Percentiles rank a stretch among this genome's conserved stretches.
phyloP scores from a whole-genome alignment of 75 land plant genomes.

The Picea sitchensis region DNA sequence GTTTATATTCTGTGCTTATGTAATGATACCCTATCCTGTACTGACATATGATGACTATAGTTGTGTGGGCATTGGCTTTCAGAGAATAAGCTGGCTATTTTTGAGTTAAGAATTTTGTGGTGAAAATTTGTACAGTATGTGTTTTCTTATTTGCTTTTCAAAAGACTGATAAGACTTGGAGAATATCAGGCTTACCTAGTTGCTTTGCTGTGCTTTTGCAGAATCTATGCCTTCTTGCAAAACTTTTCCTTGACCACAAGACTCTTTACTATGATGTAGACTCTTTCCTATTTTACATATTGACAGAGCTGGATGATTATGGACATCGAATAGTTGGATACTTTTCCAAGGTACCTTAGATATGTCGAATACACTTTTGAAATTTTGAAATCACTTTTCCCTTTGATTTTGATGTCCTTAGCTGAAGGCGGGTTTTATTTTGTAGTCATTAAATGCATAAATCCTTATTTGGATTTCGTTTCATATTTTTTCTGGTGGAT shows the following conservation, averaged over 20 bases:
- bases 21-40: too few species aligned
- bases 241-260: conserved; percentile 55
- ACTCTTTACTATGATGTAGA: conserved; percentile 59
- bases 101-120: too few species aligned
- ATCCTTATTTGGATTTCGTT: background rate
- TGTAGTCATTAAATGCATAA: background rate
- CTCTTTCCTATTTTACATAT: conserved; percentile 45
- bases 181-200: background rate
- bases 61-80: too few species aligned
- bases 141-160: too few species aligned
- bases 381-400: background rate
- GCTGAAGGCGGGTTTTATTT: background rate
- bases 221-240: conserved; percentile 55
- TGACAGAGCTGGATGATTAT: conserved; percentile 34
- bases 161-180: too few species aligned
- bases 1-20: too few species aligned
- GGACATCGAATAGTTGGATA: conserved; percentile 48
- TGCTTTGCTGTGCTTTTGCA: conserved; percentile 16
- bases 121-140: too few species aligned
- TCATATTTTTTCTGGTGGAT: background rate
- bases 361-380: background rate
- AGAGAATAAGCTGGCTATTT: too few species aligned
- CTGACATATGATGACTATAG: too few species aligned
- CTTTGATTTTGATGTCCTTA: background rate
- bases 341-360: conserved; percentile 39